Evolutionary conservation across 2,329 filamentous ascomycete genomes (phyloP), one percentile per base, ranked within the genome.

Genomic region (Penicillium crustosum): DNA sequence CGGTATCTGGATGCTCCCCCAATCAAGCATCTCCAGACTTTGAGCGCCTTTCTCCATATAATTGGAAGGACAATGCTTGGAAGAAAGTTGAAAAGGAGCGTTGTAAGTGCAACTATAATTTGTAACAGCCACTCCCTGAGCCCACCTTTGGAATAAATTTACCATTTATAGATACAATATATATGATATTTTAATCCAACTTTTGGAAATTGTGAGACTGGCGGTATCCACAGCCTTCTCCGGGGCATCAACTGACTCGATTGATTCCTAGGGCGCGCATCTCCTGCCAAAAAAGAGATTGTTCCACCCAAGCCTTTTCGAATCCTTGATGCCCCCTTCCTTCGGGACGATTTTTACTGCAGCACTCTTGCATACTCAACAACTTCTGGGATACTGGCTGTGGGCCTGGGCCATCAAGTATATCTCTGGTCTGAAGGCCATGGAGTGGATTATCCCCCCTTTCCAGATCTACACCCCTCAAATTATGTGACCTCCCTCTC

Each of bases 321-420:
- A 77, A 89, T 97, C 7, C 82, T 99, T 6, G 91, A 97, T 76
- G 93, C 93, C 9, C 92, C 93, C 3, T 85, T 86, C 51, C 80
- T 97, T n/a, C 86, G 91, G 56, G 92, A 97, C 68, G 93, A 99
- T 74, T 99, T 93, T 73, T 99, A 99, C 73, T 97, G 92, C 76
- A 94, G 93, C 0, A 82, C 93, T 2, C 81, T 99, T 53, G 91
- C 94, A 10, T 97, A 96, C 73, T 96, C 89, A 0, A 75, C 83
- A 41, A 89, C 85, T 8, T 84, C 86, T 50, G 84, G 89, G 53
- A 90, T 88, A 15, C 82, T 99, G 17, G 93, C 91, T 19, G 90
- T 97, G 19, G 93, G 91, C 0, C 81, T 97, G 15, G 88, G 88
- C 0, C 86, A 88, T 53, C 81, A 87, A 36, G 83, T 99, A 5